Evolutionary conservation across 2,329 filamentous ascomycete species (phyloP).

Genomic region (Trichoderma arundinaceum): DNA sequence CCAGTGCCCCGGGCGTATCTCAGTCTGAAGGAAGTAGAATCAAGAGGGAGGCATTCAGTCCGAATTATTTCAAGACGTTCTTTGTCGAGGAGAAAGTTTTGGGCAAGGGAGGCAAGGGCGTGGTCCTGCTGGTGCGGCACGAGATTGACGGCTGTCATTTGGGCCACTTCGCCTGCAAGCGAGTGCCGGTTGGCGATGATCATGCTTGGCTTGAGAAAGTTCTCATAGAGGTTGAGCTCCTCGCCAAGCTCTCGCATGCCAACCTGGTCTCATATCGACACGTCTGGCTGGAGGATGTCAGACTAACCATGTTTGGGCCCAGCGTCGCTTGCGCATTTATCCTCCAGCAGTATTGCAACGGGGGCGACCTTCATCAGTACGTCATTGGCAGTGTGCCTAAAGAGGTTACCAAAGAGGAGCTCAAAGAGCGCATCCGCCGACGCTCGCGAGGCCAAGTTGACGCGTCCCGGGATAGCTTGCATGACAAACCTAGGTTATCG

Average conservation of each 20-base stretch:
- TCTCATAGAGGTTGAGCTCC: slow-evolving; percentile 87
- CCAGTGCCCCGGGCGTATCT: slow-evolving; percentile 57
- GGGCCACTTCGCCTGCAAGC: slow-evolving; percentile 94
- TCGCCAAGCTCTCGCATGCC: slow-evolving; percentile 89
- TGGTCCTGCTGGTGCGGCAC: slow-evolving; percentile 92
- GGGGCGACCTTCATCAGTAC: slow-evolving; percentile 87
- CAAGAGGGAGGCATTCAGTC: slow-evolving; percentile 84
- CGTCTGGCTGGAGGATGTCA: slow-evolving; percentile 92
- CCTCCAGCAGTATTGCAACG: slow-evolving; percentile 95
- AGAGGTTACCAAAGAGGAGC: slow-evolving; percentile 75
- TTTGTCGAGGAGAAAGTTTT: slow-evolving; percentile 89
- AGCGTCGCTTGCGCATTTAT: slow-evolving; percentile 96
- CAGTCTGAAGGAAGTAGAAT: slow-evolving; percentile 70
- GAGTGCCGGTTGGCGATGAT: slow-evolving; percentile 93
- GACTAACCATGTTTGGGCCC: slow-evolving; percentile 84
- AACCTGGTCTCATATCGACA: slow-evolving; percentile 97
- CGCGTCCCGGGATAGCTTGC: slow-evolving; percentile 56
- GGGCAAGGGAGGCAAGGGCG: slow-evolving; percentile 89
- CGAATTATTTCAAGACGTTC: slow-evolving; percentile 89
- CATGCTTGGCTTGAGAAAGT: slow-evolving; percentile 95
- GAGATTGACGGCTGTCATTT: slow-evolving; percentile 86
- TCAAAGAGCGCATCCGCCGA: slow-evolving; percentile 86
- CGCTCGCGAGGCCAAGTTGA: slow-evolving; percentile 80
- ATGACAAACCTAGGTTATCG: slow-evolving; percentile 54
- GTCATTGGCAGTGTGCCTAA: slow-evolving; percentile 72